A percentile compares a stretch with the other conserved stretches of the same genome.
Evolutionary conservation across 2,329 filamentous ascomycete species (phyloP).

Genomic region (Ophiostoma perfectum): DNA sequence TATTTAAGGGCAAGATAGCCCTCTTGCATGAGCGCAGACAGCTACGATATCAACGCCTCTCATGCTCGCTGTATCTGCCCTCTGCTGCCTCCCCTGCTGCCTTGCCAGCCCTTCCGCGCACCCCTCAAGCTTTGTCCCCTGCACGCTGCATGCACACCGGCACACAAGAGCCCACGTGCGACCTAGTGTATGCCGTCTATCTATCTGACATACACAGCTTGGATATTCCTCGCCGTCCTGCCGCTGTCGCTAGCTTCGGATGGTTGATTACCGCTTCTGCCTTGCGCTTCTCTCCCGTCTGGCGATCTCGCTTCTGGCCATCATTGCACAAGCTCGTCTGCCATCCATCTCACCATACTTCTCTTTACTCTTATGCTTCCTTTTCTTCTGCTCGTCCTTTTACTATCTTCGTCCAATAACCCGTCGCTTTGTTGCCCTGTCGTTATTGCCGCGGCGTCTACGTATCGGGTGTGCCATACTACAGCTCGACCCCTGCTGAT

Average conservation of each 20-base stretch:
- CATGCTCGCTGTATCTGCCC: not conserved
- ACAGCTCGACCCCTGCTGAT: not conserved
- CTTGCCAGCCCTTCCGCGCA: not conserved
- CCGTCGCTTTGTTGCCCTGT: not conserved
- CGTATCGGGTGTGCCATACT: not conserved
- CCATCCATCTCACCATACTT: no score
- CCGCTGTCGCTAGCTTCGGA: no score
- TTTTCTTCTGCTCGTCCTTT: not conserved
- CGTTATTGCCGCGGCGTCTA: not conserved
- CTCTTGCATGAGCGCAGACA: no score
- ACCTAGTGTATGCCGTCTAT: not conserved
- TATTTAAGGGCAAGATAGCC: no score
- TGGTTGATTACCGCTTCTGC: no score
- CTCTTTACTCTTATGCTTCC: no score
- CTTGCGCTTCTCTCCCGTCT: no score
- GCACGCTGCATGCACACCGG: conserved; percentile 18
- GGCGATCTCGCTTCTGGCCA: no score
- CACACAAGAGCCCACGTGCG: conserved; percentile 8
- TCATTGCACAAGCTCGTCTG: no score
- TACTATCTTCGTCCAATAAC: not conserved
- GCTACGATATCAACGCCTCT: no score
- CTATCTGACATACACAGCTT: no score
- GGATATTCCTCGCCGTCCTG: no score
- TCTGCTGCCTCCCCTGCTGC: not conserved
- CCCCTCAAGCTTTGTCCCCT: not conserved